These are phyloP conservation scores for Penicillium lividum DNA, from an alignment of 495 filamentous ascomycete genomes.

Conservation along the genomic window DNA sequence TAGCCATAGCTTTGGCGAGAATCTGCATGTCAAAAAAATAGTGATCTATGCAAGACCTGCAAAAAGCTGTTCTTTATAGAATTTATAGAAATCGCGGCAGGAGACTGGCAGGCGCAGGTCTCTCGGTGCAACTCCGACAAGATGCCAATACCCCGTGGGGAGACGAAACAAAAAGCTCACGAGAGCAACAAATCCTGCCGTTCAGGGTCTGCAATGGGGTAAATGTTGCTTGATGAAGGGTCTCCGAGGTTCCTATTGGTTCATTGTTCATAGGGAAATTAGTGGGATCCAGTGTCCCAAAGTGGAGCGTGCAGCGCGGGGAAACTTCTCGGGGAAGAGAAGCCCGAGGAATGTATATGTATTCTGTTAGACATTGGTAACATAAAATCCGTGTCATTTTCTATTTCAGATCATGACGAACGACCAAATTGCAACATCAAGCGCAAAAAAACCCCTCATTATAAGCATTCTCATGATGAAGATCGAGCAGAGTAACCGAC, in stretches of 20 bases:
- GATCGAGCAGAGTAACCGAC: background rate
- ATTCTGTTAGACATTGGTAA: background rate
- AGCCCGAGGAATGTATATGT: slow-evolving; percentile 8
- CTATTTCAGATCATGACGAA: background rate
- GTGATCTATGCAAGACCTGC: background rate
- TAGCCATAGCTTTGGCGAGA: slow-evolving; percentile 8
- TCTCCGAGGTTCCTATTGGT: slow-evolving; percentile 5
- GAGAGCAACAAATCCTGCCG: slow-evolving; percentile 1
- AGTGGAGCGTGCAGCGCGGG: slow-evolving; percentile 14
- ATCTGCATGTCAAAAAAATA: background rate
- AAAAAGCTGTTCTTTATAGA: slow-evolving; percentile 1
- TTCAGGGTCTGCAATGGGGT: background rate
- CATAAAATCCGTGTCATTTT: background rate
- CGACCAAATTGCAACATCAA: background rate
- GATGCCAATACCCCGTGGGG: slow-evolving; percentile 10
- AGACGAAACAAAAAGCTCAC: background rate
- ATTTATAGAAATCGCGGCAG: slow-evolving; percentile 1
- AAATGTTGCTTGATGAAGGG: background rate
- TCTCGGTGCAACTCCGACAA: slow-evolving; percentile 22
- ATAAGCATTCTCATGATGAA: background rate
- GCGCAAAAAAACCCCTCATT: background rate
- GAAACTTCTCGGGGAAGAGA: slow-evolving; percentile 17
- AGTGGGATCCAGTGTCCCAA: background rate
- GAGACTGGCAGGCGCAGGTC: background rate
- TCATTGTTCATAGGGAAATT: slow-evolving; percentile 1